Evolutionary conservation across 352 stramenopile genomes (phyloP).

Genomic region (Globisporangium spiculum): DNA sequence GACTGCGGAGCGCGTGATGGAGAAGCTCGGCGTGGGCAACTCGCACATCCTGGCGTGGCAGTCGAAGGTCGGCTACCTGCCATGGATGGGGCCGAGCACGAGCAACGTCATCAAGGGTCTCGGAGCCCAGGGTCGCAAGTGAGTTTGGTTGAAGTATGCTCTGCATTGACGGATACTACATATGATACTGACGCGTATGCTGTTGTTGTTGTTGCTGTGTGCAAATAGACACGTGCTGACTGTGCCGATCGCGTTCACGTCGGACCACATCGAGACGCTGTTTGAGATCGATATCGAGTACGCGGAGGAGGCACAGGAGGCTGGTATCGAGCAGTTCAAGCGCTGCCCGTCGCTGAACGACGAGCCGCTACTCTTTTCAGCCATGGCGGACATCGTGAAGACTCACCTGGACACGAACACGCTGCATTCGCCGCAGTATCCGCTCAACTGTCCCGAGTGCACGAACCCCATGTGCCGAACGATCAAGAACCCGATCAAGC

Average conservation of each 20-base stretch:
- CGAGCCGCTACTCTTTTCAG: conserved; percentile 91
- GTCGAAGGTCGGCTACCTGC: conserved; percentile 96
- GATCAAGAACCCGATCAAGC: conserved; percentile 83
- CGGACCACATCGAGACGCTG: conserved; percentile 99
- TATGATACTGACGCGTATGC: neutral
- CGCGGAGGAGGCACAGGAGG: conserved; percentile 93
- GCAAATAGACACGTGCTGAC: conserved; percentile 88
- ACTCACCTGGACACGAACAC: conserved; percentile 83
- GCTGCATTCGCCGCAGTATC: conserved; percentile 79
- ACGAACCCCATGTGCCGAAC: conserved; percentile 80
- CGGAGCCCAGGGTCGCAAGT: conserved; percentile 91
- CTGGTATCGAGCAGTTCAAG: conserved; percentile 94
- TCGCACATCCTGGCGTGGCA: conserved; percentile 94
- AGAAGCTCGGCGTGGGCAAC: conserved; percentile 61
- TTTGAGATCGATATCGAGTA: conserved; percentile 99
- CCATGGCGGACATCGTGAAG: conserved; percentile 97
- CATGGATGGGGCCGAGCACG: conserved; percentile 98
- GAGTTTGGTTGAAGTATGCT: conserved; percentile 12
- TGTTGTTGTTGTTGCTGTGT: conserved; percentile 5
- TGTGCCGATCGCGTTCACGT: conserved; percentile 98
- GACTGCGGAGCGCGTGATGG: conserved; percentile 73
- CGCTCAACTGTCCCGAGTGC: conserved; percentile 82
- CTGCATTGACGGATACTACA: no score
- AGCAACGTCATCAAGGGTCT: conserved; percentile 94
- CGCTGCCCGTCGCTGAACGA: conserved; percentile 97